phyloP scores from a whole-genome alignment of 176 grass and related monocot genomes.

The Raddia guianensis region DNA sequence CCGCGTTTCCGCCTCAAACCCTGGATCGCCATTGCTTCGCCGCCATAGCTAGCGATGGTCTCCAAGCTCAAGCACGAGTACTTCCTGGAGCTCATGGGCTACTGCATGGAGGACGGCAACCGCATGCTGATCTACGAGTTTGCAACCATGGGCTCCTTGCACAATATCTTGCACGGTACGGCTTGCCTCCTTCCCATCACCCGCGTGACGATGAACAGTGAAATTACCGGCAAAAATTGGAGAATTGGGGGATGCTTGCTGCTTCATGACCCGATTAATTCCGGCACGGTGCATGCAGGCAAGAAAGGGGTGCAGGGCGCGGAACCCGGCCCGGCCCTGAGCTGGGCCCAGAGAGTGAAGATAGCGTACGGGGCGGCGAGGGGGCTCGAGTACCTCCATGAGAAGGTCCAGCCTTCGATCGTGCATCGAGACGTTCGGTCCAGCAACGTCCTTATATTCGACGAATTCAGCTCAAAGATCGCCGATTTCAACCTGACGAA shows the following conservation, averaged over 20 bases:
- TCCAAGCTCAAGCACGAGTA: conserved; percentile 88
- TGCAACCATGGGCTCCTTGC: conserved; percentile 71
- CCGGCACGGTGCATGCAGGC: conserved; percentile 24
- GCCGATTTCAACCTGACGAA: conserved; percentile 83
- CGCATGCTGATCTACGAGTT: conserved; percentile 71
- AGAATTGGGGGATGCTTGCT: background rate
- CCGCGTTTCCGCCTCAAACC: too few relatives aligned
- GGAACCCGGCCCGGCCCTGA: conserved; percentile 64
- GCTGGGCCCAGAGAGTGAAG: conserved; percentile 74
- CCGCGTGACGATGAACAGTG: background rate
- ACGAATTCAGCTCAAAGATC: conserved; percentile 68
- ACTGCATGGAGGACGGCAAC: conserved; percentile 70
- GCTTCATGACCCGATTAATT: background rate
- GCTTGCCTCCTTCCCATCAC: conserved; percentile 3
- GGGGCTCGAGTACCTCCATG: conserved; percentile 85
- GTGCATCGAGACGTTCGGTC: conserved; percentile 88
- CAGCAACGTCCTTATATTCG: conserved; percentile 79
- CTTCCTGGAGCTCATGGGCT: conserved; percentile 65
- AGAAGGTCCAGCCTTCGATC: conserved; percentile 79
- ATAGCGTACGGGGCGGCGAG: conserved; percentile 75
- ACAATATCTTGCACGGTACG: conserved; percentile 87
- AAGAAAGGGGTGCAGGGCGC: conserved; percentile 87
- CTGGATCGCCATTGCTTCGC: background rate
- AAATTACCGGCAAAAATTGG: background rate
- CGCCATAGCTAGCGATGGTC: conserved; percentile 67